Evolutionary conservation across 169 alveolate species (phyloP), one percentile per base, ranked within the genome.

Genomic region (Plasmodium gallinaceum): DNA sequence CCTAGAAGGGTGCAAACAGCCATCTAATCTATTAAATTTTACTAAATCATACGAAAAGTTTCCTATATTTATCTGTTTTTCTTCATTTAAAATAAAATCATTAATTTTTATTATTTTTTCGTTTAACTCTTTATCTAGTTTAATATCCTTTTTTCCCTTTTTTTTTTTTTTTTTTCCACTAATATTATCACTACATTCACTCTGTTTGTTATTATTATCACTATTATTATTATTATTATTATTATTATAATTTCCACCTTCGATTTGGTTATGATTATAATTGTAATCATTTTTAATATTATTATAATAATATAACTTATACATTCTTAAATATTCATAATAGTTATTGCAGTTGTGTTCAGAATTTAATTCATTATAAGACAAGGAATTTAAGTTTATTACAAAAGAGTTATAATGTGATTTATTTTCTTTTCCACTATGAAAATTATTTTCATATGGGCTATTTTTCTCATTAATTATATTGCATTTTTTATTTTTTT

Each of bases 281-380:
- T 65, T 65, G 54, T 68, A 42, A 16, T 37, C 52, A 20, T 54
- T 20, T 32, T 14, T 26, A 32, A 39, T 37, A 45, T 42, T 46
- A 12, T 68, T 52, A 58, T 62, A 83, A 20, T 37, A 12, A 46
- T 83, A 48, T 24, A 58, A 1, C 14, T 83, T 83, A 69, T 83
- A 83, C 74, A 83, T 83, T 20, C 91, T 61, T 46, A 83, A 43
- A 62, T 83, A 83, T 39, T 83, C 91, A 26, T n/a, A 37, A 43
- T 83, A 83, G 58, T 46, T 83, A 69, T 83, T 83, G 45, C 91
- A 83, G 62, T 83, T 83, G 39, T 83, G 91, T 42, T 83, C 91
- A 39, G 74, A 37, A 62, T 83, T 83, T 51, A 83, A 32, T 46
- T 83, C 91, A 43, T 83, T 83, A 62, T 83, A 83, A 0, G 91